Evolutionary conservation across 1,139 yeast genomes (phyloP), one percentile per base, ranked within the genome.

Genomic region (Oligophagozyma castellii): DNA sequence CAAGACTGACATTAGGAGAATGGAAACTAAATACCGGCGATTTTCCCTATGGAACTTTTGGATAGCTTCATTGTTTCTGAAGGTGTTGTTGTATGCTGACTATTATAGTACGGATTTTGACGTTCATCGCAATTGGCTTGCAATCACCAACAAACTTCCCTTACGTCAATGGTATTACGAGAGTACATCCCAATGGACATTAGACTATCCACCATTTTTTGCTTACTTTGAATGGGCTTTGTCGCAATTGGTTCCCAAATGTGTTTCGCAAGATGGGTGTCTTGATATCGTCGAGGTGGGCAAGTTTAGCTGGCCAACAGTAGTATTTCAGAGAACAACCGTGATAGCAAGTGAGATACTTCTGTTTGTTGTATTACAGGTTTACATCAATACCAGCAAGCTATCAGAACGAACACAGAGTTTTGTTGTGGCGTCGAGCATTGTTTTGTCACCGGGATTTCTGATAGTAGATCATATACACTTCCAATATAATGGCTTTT

Each of bases 161-260:
- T 32, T 86, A 11, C 58, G 58, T 8, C 53, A 77, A 33, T 89
- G 99, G 99, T 89, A 89, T 49, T 53, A 63, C 26, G 95, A 89
- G 44, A 57, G 64, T 15, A 84, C 93, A 0, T 77, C 81, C 23
- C 89, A 79, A 49, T 89, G 98, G 96, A 89, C 98, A 0, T 59
- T 92, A 29, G 98, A 89, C 55, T 89, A 89, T 55, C 98, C 99
- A 4, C 99, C 99, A 1, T 81, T 84, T 48, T 89, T 89, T 53
- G 98, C 98, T 1, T 84, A 83, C 52, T 86, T 89, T 44, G 98
- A 89, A 52, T 83, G 86, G 78, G 23, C 64, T 1, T 51, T 89
- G 32, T 66, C 94, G 0, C 73, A 65, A 29, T 64, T 79, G 33
- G 86, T 80, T 1, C 95, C 95, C 0, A 35, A 46, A 2, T 27